A percentile compares a stretch with the other conserved stretches of the same genome.
phyloP scores from a whole-genome alignment of 441 rosid genomes.

The Pelargonium hybrid region DNA sequence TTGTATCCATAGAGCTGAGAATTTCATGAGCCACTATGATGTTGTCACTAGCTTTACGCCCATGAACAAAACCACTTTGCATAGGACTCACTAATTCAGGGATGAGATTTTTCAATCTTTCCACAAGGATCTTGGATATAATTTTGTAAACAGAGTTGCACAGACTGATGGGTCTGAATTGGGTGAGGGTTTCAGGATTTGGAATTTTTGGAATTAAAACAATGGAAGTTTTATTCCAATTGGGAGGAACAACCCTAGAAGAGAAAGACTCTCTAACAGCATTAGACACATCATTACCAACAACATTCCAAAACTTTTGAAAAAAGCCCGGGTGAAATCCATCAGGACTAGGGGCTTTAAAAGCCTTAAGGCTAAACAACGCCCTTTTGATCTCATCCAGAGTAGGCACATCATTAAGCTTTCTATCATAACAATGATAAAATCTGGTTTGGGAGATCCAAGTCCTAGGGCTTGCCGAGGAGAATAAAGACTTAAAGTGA shows the following conservation, averaged over 20 bases:
- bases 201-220: neutral
- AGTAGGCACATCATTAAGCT: no score
- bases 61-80: neutral
- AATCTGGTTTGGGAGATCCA: no score
- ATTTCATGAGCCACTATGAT: neutral
- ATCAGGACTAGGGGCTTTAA: neutral
- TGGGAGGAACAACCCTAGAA: no score
- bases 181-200: neutral
- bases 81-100: neutral
- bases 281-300: no score
- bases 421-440: no score
- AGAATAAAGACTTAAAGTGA: no score
- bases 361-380: no score
- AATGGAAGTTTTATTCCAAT: neutral
- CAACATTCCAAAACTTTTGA: neutral
- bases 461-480: no score
- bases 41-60: neutral
- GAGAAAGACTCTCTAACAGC: no score
- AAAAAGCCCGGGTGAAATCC: neutral
- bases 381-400: no score
- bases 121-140: neutral
- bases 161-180: neutral
- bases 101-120: neutral
- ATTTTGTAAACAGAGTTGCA: neutral
- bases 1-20: neutral